These are phyloP conservation scores for Knufia petricola DNA, from an alignment of 2,329 filamentous ascomycete species.

Conservation along the genomic window DNA sequence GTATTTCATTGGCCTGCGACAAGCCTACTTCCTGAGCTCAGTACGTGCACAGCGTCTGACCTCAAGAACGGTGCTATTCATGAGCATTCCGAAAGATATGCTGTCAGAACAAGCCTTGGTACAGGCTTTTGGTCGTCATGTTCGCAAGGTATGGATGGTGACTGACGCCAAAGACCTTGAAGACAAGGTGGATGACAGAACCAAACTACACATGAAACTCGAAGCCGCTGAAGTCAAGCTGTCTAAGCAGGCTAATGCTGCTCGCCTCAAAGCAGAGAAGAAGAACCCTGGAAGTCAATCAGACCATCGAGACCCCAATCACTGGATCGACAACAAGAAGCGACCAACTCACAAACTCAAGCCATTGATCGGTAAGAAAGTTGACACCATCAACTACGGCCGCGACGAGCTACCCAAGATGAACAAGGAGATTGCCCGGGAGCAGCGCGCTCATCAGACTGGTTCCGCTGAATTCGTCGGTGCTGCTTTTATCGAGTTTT, in stretches of 20 bases:
- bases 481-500: conserved; percentile 85
- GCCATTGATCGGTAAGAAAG: conserved; percentile 51
- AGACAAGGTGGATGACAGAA: conserved; percentile 67
- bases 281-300: conserved; percentile 47
- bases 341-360: conserved; percentile 65
- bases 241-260: conserved; percentile 66
- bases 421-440: conserved; percentile 59
- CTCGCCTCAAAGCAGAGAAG: conserved; percentile 50
- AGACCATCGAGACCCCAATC: conserved; percentile 22
- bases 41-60: conserved; percentile 76
- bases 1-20: conserved; percentile 81
- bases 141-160: conserved; percentile 76
- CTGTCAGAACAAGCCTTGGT: conserved; percentile 64
- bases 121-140: conserved; percentile 64
- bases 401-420: conserved; percentile 63
- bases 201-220: conserved; percentile 66
- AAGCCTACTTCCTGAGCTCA: conserved; percentile 81
- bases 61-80: conserved; percentile 78
- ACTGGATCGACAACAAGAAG: conserved; percentile 57
- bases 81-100: conserved; percentile 69
- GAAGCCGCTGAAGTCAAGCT: conserved; percentile 82
- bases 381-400: conserved; percentile 50
- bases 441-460: conserved; percentile 54
- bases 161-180: conserved; percentile 67
- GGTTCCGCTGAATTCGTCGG: conserved; percentile 56